These are phyloP conservation scores for Iberis pinnata DNA, from an alignment of 345 rosid species.

Conservation along the genomic window DNA sequence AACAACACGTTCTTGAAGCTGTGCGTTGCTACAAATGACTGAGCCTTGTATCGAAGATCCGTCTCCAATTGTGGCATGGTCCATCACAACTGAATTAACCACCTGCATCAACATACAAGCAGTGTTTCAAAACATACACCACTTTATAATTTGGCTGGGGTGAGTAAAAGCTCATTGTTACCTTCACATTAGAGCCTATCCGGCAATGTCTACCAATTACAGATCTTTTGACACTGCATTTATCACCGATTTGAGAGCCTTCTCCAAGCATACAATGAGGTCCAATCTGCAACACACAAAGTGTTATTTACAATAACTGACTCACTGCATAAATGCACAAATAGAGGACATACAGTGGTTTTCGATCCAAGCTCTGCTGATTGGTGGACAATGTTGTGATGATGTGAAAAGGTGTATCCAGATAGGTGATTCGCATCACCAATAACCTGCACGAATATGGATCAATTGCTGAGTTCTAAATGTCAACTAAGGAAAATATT, in stretches of 20 bases:
- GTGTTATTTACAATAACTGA: slow-evolving; percentile 4
- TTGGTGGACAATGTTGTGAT: slow-evolving; percentile 73
- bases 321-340: background rate
- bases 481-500: background rate
- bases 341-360: slow-evolving; percentile 56
- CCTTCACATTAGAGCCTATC: slow-evolving; percentile 97
- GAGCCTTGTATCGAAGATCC: slow-evolving; percentile 93
- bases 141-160: background rate
- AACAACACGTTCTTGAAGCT: slow-evolving; percentile 77
- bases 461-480: slow-evolving; percentile 6
- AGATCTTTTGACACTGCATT: slow-evolving; percentile 92
- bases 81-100: slow-evolving; percentile 83
- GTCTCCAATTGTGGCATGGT: slow-evolving; percentile 81
- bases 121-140: background rate
- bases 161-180: slow-evolving; percentile 25
- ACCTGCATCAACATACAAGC: slow-evolving; percentile 42
- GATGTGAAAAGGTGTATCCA: slow-evolving; percentile 71
- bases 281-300: slow-evolving; percentile 57
- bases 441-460: slow-evolving; percentile 40
- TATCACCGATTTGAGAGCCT: slow-evolving; percentile 94
- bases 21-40: slow-evolving; percentile 81
- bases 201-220: slow-evolving; percentile 94
- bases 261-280: slow-evolving; percentile 90
- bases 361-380: slow-evolving; percentile 78
- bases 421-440: slow-evolving; percentile 85